Evolutionary conservation across 208 protist genomes (phyloP).

Genomic region (Acanthamoeba sp.): DNA sequence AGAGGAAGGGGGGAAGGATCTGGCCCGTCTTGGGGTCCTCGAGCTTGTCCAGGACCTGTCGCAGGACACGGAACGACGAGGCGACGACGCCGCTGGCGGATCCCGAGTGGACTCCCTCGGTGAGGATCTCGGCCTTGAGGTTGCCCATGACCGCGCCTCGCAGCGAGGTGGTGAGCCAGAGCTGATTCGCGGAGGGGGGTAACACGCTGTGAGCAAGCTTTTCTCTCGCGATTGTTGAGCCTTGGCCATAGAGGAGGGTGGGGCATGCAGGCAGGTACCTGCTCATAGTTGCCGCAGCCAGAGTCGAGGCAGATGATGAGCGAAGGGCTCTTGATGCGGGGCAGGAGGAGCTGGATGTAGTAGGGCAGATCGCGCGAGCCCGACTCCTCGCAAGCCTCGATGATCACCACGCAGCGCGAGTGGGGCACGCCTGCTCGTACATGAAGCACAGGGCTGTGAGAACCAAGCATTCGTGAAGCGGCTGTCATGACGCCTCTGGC

Average conservation of each 20-base stretch:
- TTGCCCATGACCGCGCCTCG: slow-evolving; percentile 36
- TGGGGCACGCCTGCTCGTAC: slow-evolving; percentile 76
- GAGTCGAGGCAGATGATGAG: slow-evolving; percentile 96
- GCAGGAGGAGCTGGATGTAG: slow-evolving; percentile 76
- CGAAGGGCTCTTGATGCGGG: slow-evolving; percentile 72
- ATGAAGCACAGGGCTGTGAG: neutral
- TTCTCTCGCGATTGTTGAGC: too few relatives aligned
- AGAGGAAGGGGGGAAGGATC: slow-evolving; percentile 91
- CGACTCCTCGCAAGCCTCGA: slow-evolving; percentile 83
- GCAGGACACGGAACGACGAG: slow-evolving; percentile 94
- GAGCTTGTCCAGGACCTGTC: slow-evolving; percentile 93
- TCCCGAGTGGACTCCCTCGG: slow-evolving; percentile 72
- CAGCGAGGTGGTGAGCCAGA: slow-evolving; percentile 93
- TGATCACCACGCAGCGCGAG: slow-evolving; percentile 78
- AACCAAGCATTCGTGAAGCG: too few relatives aligned
- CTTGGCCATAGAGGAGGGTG: neutral
- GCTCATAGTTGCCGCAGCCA: slow-evolving; percentile 95
- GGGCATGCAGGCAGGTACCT: slow-evolving; percentile 70
- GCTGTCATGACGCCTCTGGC: neutral
- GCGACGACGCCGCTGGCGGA: slow-evolving; percentile 93
- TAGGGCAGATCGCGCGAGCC: slow-evolving; percentile 80
- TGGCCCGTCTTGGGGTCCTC: slow-evolving; percentile 95
- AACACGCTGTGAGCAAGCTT: too few relatives aligned
- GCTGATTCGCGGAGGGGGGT: neutral
- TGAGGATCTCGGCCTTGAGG: slow-evolving; percentile 65